Conservation (phyloP, 2,329 filamentous ascomycete species). For the Fusarium verticillioides region DNA sequence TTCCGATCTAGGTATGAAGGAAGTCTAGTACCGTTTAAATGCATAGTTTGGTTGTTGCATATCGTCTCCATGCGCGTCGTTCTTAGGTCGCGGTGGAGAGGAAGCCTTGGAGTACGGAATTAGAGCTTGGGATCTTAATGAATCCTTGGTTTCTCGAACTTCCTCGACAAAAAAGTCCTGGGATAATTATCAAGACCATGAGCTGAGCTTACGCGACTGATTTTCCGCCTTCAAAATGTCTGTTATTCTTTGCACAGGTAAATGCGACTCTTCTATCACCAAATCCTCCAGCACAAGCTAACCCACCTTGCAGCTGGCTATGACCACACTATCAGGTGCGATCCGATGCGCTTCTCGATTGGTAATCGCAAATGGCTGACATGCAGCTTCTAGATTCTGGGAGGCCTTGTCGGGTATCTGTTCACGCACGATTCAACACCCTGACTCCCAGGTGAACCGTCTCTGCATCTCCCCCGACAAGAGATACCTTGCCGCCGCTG, state of each 20-base stretch:
- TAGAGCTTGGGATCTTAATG: constrained; percentile 9
- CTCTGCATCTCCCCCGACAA: constrained; percentile 99
- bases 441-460: constrained; percentile 97
- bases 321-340: constrained; percentile 70
- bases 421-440: constrained; percentile 96
- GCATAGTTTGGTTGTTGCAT: constrained; percentile 34
- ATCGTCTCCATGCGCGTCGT: constrained; percentile 3
- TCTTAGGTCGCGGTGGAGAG: constrained; percentile 10
- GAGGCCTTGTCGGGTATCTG: constrained; percentile 98
- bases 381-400: constrained; percentile 78
- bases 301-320: constrained; percentile 61
- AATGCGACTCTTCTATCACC: constrained; percentile 17
- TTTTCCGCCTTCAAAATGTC: constrained; percentile 58
- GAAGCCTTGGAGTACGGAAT: constrained; percentile 36
- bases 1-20: no score
- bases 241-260: constrained; percentile 72
- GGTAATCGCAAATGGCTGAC: constrained; percentile 24
- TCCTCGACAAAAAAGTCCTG: constrained; percentile 26
- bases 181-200: constrained; percentile 38
- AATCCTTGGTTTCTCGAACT: constrained; percentile 10
- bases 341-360: constrained; percentile 25
- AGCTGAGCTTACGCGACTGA: constrained; percentile 35
- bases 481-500: constrained; percentile 87
- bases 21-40: not conserved
- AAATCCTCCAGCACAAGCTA: constrained; percentile 28